Base-by-base conservation (phyloP, 805 yeast species). In the Candida yuanshanica region DNA sequence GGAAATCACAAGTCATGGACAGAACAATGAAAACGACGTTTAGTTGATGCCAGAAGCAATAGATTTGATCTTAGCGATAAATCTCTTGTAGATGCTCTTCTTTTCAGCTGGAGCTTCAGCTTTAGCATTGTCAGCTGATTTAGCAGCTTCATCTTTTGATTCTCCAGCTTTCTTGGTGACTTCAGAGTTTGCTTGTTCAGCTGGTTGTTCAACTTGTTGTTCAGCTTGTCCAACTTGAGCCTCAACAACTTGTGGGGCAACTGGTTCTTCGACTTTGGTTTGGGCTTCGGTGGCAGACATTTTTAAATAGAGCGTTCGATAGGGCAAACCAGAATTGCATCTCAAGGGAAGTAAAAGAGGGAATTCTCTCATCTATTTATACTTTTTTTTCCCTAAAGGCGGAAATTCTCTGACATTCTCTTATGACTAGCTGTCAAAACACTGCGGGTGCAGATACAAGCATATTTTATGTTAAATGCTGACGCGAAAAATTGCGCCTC, bases 181-280 rank as follows among this genome's bases (percentile, higher is more conserved):
- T 27, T 27, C 31, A n/a, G n/a, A n/a, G n/a, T n/a, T n/a, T n/a
- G n/a, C n/a, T n/a, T n/a, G n/a, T 14, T 27, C 31, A 8, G n/a
- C 16, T 6, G 31, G 7, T 27, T 27, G 18, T 14, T n/a, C 31
- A 27, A 12, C 18, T 14, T 27, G 18, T 27, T 27, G 17, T 8
- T 16, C 18, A 11, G 16, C 31, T 27, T 27, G 18, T 27, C 16
- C 31, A 14, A 10, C 16, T 12, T 27, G n/a, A 14, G 31, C 31
- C 16, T 27, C 31, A 27, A 27, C 31, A 7, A 27, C 31, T 27
- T 27, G 31, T 27, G 31, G 31, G 16, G 31, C 18, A 11, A 27
- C 31, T 27, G n/a, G 31, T 27, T 27, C 31, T 27, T 27, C 31
- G 18, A 27, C 31, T 27, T 27, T 27, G 31, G n/a, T 27, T 27